phyloP scores from a whole-genome alignment of 164 flowering plant species.

The Chloranthus sessilifolius region DNA sequence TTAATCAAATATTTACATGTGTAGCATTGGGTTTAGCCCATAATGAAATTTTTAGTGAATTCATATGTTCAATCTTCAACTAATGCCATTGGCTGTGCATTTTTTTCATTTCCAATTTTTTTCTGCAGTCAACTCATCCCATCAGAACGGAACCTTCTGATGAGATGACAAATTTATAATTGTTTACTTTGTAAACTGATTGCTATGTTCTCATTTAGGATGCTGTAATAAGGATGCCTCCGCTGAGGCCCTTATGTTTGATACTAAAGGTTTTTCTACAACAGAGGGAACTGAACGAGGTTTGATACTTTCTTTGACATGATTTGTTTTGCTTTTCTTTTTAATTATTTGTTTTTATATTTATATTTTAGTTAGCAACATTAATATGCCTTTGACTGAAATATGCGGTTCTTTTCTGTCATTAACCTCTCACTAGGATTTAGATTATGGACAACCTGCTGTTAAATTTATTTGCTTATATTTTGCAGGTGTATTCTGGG shows the following conservation, averaged over 20 bases:
- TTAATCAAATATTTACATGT: no score
- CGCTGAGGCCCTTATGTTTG: constrained; percentile 83
- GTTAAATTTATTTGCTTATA: neutral
- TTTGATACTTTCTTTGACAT: no score
- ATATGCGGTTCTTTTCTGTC: neutral
- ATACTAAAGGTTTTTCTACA: constrained; percentile 91
- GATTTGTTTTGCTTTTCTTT: no score
- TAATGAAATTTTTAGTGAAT: no score
- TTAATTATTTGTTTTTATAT: neutral
- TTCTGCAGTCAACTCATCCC: no score
- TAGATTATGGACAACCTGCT: no score
- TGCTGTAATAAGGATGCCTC: constrained; percentile 64
- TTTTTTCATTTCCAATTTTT: no score
- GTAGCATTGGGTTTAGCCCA: no score
- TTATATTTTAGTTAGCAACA: no score
- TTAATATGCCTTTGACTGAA: no score
- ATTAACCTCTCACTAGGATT: neutral
- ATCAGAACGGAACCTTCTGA: neutral
- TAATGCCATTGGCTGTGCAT: no score
- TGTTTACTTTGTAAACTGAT: neutral
- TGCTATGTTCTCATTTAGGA: constrained; percentile 35
- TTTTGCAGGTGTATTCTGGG: constrained; percentile 84
- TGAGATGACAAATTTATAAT: neutral
- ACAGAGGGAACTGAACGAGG: constrained; percentile 98
- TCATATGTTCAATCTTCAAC: no score